Evolutionary conservation across 2,329 filamentous ascomycete genomes (phyloP).

Genomic region (Xylaria sp.): DNA sequence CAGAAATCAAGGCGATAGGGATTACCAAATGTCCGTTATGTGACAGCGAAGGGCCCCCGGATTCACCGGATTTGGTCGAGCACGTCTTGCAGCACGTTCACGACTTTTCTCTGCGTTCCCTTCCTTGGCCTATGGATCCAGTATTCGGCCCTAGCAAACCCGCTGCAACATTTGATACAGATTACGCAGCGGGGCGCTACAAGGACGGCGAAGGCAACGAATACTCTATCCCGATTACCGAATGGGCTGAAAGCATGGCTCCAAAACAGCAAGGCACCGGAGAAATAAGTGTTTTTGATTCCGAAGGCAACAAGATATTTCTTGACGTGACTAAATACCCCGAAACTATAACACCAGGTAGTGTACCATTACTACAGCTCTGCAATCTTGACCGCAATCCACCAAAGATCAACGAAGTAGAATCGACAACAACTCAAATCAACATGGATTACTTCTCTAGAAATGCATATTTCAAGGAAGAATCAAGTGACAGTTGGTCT

Average conservation of each 20-base stretch:
- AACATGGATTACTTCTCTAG: constrained; percentile 1
- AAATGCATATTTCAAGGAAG: not conserved
- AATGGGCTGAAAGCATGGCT: constrained; percentile 13
- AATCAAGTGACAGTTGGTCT: constrained; percentile 2
- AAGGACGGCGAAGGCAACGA: not conserved
- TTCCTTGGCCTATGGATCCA: constrained; percentile 7
- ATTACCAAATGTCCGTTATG: constrained; percentile 8
- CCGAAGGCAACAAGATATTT: constrained; percentile 1
- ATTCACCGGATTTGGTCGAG: constrained; percentile 5
- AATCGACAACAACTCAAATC: not conserved
- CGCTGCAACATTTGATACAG: constrained; percentile 4
- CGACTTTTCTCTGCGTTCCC: constrained; percentile 6
- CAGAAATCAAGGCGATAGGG: constrained; percentile 8
- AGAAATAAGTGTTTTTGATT: constrained; percentile 2
- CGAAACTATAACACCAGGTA: not conserved
- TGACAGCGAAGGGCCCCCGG: not conserved
- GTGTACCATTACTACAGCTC: not conserved
- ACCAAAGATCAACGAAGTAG: not conserved
- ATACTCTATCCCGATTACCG: constrained; percentile 4
- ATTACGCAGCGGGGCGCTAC: not conserved
- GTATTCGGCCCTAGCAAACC: not conserved
- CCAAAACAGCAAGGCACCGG: not conserved
- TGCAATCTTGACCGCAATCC: not conserved
- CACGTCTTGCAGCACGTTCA: constrained; percentile 8
- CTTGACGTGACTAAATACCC: constrained; percentile 7